Conservation (phyloP, 2,329 filamentous ascomycete species). For the Lizonia empirigonia region DNA sequence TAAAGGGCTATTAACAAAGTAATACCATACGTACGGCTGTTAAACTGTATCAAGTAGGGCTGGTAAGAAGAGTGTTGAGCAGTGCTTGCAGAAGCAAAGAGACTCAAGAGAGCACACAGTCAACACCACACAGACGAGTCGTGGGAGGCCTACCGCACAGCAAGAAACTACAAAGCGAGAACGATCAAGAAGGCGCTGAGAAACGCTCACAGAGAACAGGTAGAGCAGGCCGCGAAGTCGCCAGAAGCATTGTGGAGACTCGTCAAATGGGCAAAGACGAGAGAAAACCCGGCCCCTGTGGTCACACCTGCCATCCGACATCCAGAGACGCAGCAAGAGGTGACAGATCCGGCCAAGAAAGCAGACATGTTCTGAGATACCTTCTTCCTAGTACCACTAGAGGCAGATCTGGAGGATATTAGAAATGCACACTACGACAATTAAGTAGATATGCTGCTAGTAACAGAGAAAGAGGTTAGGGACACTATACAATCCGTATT, state of each 20-base stretch:
- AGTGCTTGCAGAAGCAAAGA: too few species aligned
- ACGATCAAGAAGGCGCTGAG: too few species aligned
- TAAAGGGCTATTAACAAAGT: constrained; percentile 12
- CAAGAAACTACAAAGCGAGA: constrained; percentile 37
- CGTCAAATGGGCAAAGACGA: constrained; percentile 32
- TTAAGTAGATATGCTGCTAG: constrained; percentile 23
- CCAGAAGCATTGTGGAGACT: too few species aligned
- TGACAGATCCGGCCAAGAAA: too few species aligned
- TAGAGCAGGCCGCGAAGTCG: too few species aligned
- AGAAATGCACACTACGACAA: constrained; percentile 19
- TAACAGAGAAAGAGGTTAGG: constrained; percentile 26
- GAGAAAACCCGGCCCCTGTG: constrained; percentile 12
- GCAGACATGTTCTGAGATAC: too few species aligned
- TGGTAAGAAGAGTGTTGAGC: constrained; percentile 17
- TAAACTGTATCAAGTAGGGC: constrained; percentile 5
- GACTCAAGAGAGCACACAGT: constrained; percentile 7
- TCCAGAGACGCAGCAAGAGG: constrained; percentile 13
- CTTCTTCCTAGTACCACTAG: too few species aligned
- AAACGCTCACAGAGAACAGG: too few species aligned
- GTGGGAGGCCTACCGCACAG: constrained; percentile 18
- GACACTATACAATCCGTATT: constrained; percentile 17
- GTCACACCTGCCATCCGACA: constrained; percentile 19
- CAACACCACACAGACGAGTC: constrained; percentile 9
- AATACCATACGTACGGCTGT: constrained; percentile 5
- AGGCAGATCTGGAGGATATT: constrained; percentile 25